These are phyloP conservation scores for Thraustochytrium striatum DNA, from an alignment of 352 stramenopile species.

Conservation along the genomic window DNA sequence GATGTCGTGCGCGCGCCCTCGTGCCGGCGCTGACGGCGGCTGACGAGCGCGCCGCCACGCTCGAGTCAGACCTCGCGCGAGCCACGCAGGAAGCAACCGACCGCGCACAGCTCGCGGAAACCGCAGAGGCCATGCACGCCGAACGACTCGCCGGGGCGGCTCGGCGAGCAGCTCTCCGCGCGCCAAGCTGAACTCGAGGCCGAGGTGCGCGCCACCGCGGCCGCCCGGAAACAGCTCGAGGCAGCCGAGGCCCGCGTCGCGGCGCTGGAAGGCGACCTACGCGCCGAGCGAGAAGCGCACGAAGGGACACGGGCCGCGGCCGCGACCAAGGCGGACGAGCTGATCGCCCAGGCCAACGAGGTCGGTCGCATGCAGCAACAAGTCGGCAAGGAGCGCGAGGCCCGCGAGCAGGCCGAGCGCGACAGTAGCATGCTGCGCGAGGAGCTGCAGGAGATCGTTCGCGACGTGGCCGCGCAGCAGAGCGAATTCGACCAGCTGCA, in stretches of 20 bases:
- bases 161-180: background rate
- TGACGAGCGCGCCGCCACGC: background rate
- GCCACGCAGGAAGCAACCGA: background rate
- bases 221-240: background rate
- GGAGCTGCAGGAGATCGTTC: conserved; percentile 19
- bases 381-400: background rate
- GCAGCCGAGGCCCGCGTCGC: background rate
- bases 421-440: conserved; percentile 19
- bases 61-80: background rate
- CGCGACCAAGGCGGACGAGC: background rate
- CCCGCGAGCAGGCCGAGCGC: background rate
- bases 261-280: background rate
- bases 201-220: background rate
- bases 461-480: background rate
- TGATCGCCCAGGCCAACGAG: background rate
- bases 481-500: background rate
- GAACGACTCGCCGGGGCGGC: background rate
- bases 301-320: background rate
- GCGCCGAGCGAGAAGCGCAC: background rate
- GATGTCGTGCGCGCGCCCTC: background rate
- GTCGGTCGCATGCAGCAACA: background rate
- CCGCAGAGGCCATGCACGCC: background rate
- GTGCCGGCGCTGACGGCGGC: background rate
- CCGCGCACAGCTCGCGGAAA: background rate
- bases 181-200: background rate